These are phyloP conservation scores for Intubia oerlemansii DNA, from an alignment of 2,329 filamentous ascomycete genomes.

Conservation along the genomic window DNA sequence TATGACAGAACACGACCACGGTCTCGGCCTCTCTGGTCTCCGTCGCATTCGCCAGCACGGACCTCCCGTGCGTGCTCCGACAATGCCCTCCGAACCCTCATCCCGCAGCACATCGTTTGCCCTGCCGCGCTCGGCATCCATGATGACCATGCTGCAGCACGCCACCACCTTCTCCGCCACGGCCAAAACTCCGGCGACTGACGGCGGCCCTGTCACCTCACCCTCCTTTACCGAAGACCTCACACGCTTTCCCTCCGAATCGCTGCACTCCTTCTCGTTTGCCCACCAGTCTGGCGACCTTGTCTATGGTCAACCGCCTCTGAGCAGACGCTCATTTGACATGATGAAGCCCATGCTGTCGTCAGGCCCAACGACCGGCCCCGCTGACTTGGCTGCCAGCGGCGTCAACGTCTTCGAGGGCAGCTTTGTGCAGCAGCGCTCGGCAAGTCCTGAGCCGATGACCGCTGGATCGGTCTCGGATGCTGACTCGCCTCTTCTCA, in stretches of 20 bases:
- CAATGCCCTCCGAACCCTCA: conserved; percentile 42
- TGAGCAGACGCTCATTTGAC: conserved; percentile 81
- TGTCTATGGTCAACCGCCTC: conserved; percentile 77
- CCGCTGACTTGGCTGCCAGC: conserved; percentile 41
- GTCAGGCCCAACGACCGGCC: conserved; percentile 12
- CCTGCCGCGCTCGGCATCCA: conserved; percentile 47
- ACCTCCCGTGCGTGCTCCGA: conserved; percentile 42
- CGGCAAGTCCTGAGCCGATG: conserved; percentile 26
- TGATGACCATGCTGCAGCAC: conserved; percentile 41
- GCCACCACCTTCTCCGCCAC: conserved; percentile 26
- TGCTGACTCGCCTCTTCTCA: conserved; percentile 6
- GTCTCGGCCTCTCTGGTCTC: conserved; percentile 65
- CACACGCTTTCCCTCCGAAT: conserved; percentile 81
- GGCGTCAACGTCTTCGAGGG: conserved; percentile 70
- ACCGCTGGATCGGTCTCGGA: conserved; percentile 5
- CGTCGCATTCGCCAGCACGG: conserved; percentile 75
- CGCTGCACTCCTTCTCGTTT: conserved; percentile 94
- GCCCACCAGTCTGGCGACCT: conserved; percentile 87
- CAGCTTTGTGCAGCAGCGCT: conserved; percentile 40
- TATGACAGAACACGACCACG: conserved; percentile 71
- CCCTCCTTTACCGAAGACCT: conserved; percentile 75
- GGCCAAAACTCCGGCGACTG: no score
- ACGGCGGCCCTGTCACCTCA: conserved; percentile 31
- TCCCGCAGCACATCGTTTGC: conserved; percentile 37
- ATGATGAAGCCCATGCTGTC: conserved; percentile 56